These are phyloP conservation scores for Venturia effusa DNA, from an alignment of 2,329 filamentous ascomycete species.

Conservation along the genomic window DNA sequence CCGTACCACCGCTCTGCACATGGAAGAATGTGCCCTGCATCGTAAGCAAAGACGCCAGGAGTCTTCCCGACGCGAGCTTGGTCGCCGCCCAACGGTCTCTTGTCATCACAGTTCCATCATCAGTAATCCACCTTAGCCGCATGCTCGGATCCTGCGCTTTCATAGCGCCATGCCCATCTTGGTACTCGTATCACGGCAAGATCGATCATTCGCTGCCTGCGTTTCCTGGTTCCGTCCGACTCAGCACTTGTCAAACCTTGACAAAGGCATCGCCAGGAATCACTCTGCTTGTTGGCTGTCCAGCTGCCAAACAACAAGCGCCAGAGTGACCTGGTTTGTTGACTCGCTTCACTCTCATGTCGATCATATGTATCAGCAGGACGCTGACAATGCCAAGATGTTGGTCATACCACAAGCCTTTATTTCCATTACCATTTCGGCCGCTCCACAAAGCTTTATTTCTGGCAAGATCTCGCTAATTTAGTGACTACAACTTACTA, in stretches of 20 bases:
- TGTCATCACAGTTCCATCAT: background rate
- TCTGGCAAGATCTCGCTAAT: background rate
- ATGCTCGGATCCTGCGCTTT: background rate
- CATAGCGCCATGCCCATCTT: background rate
- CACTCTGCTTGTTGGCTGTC: background rate
- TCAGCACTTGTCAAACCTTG: background rate
- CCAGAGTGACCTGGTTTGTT: background rate
- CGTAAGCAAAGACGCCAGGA: too few species aligned
- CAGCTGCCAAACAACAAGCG: too few species aligned
- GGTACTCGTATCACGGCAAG: background rate
- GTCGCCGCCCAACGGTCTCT: background rate
- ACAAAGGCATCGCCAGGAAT: background rate
- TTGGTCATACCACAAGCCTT: background rate
- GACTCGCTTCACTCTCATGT: background rate
- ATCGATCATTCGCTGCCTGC: background rate
- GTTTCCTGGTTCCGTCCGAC: background rate
- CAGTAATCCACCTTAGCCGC: background rate
- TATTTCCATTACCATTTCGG: background rate
- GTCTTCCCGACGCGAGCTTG: background rate
- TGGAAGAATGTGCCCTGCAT: too few species aligned
- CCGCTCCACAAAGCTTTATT: background rate
- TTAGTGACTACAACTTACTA: background rate
- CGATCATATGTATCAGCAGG: background rate
- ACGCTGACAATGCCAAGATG: background rate
- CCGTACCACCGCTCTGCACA: too few species aligned